Evolutionary conservation across 73 alveolate species (phyloP).

Genomic region (Diophrys appendiculata): DNA sequence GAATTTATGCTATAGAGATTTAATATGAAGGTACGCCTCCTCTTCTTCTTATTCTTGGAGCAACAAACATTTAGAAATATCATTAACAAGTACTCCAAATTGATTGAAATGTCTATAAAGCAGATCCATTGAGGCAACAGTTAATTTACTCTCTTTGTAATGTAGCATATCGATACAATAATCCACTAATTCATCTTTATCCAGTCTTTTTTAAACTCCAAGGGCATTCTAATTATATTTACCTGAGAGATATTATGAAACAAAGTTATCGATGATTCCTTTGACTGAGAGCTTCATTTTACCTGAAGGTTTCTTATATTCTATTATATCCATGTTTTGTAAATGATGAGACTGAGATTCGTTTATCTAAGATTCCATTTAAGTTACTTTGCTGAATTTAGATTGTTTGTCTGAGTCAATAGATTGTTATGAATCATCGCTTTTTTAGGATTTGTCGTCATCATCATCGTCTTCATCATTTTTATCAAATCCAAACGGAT

Average conservation of each 20-base stretch:
- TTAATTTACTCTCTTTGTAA: neutral
- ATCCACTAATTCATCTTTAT: slow-evolving; percentile 1
- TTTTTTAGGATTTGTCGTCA: no score
- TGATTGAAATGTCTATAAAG: slow-evolving; percentile 3
- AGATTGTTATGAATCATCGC: no score
- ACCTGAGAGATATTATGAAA: neutral
- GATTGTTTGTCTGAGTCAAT: no score
- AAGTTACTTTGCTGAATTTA: no score
- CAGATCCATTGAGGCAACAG: neutral
- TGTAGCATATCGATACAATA: neutral
- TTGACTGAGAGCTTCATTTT: neutral
- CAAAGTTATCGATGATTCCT: neutral
- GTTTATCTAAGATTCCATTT: no score
- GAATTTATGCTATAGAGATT: neutral
- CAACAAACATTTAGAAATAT: neutral
- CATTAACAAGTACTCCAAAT: neutral
- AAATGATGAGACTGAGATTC: no score
- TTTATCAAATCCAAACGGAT: neutral
- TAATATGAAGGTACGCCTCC: neutral
- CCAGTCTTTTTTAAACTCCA: neutral
- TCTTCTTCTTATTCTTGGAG: slow-evolving; percentile 1
- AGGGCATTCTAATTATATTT: slow-evolving; percentile 8
- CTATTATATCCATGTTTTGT: no score
- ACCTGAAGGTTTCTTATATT: neutral
- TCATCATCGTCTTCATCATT: slow-evolving; percentile 8